These are phyloP conservation scores for Amanita subjunquillea DNA, from an alignment of 768 basidiomycete genomes.

Conservation along the genomic window DNA sequence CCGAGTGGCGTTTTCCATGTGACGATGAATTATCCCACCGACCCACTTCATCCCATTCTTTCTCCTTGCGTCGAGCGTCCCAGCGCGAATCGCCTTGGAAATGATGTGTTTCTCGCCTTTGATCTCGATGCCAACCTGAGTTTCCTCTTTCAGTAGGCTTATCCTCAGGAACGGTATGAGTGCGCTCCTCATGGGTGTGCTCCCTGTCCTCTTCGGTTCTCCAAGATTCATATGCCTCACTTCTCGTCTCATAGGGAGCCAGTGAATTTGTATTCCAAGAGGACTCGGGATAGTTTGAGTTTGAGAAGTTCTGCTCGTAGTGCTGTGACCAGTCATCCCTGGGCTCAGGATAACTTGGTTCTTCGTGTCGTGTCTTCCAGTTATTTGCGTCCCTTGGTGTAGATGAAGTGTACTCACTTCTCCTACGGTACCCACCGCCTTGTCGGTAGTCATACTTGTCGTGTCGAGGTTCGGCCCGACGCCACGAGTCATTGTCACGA, in stretches of 20 bases:
- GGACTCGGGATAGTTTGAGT: conserved; percentile 37
- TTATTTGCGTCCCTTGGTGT: conserved; percentile 34
- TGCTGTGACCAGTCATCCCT: conserved; percentile 40
- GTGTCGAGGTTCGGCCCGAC: conserved; percentile 30
- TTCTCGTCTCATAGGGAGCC: conserved; percentile 28
- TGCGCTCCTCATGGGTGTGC: conserved; percentile 22
- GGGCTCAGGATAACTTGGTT: conserved; percentile 29
- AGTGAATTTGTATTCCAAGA: conserved; percentile 28
- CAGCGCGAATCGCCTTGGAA: conserved; percentile 43
- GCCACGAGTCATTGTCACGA: conserved; percentile 42
- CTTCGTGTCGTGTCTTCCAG: conserved; percentile 30
- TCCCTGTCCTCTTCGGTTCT: conserved; percentile 28
- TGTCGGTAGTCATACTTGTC: conserved; percentile 28
- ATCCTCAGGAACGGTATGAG: conserved; percentile 17
- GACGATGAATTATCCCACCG: conserved; percentile 18
- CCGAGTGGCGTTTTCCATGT: conserved; percentile 16
- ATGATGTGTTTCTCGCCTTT: conserved; percentile 26
- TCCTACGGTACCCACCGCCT: conserved; percentile 40
- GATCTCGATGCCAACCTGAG: conserved; percentile 26
- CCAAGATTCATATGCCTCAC: conserved; percentile 31
- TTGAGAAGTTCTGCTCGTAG: conserved; percentile 33
- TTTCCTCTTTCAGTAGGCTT: conserved; percentile 21
- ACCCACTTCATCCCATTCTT: conserved; percentile 22
- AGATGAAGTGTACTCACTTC: conserved; percentile 33
- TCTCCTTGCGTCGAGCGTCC: conserved; percentile 39